phyloP scores from a whole-genome alignment of 192 early-diverging fungal species.

The Coemansia sp. region DNA sequence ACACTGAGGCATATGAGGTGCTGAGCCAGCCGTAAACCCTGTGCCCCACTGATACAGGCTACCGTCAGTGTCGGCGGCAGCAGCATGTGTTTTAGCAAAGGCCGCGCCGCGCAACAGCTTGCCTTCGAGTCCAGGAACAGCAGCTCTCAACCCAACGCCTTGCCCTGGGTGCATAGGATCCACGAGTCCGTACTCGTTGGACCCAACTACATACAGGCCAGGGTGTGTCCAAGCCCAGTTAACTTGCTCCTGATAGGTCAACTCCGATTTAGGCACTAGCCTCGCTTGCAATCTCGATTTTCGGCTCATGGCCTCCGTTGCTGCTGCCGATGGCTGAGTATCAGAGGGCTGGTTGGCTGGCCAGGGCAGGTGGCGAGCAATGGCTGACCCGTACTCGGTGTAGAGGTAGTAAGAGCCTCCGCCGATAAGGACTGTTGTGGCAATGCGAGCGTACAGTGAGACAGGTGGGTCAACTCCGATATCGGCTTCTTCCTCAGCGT shows the following conservation, averaged over 20 bases:
- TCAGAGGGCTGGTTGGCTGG: background rate
- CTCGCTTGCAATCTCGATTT: constrained; percentile 14
- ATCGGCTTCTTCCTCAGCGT: background rate
- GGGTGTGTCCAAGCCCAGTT: constrained; percentile 49
- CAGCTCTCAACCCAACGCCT: constrained; percentile 18
- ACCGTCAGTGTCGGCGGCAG: constrained; percentile 32
- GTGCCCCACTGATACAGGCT: constrained; percentile 48
- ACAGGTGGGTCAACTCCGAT: constrained; percentile 31
- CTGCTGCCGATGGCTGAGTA: background rate
- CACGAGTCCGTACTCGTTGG: constrained; percentile 34
- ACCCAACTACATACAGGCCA: constrained; percentile 38
- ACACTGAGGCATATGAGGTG: constrained; percentile 20
- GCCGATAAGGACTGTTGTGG: constrained; percentile 22
- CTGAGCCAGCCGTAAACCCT: constrained; percentile 20
- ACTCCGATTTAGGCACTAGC: constrained; percentile 20
- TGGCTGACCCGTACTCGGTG: constrained; percentile 10
- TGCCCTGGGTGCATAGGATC: constrained; percentile 31
- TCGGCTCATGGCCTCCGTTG: constrained; percentile 5
- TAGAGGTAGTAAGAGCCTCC: constrained; percentile 35
- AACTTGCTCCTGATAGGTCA: constrained; percentile 30
- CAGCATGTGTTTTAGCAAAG: constrained; percentile 36
- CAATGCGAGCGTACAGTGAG: constrained; percentile 26
- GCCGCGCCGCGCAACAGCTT: constrained; percentile 34
- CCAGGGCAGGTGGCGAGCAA: constrained; percentile 27
- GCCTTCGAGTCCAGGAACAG: constrained; percentile 36